Evolutionary conservation across 495 filamentous ascomycete species (phyloP), one percentile per base, ranked within the genome.

Genomic region (Xylaria grammica): DNA sequence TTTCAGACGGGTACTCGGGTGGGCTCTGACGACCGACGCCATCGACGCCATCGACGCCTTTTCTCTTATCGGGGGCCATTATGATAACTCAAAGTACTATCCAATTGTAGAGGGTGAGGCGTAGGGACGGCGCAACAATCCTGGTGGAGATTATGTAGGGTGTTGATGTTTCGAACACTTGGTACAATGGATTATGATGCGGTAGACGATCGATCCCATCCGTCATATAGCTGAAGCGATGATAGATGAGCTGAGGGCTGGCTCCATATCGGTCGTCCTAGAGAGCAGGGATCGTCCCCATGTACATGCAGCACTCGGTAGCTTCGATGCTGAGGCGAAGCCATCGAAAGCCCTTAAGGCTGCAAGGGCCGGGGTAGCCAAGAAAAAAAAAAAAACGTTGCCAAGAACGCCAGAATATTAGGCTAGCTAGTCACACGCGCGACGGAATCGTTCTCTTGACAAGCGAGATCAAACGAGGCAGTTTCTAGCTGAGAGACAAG

Each of bases 1-100:
- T 51, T 19, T 72, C 71, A 27, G 70, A 65, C 36, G 70, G 66
- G 24, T 62, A 74, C 20, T 60, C 67, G 56, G 64, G 52, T 17
- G 69, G 70, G 42, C 58, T 65, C 55, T 60, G 67, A 38, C 67
- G 62, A 52, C 62, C n/a, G n/a, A n/a, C 62, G 11, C 61, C 66
- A 61, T 65, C 67, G 44, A 60, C 63, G 27, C 62, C 42, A 50
- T 58, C n/a, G n/a, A n/a, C n/a, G n/a, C n/a, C 68, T n/a, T 69
- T 71, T 13, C 45, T 50, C 27, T 38, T 34, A 22, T 62, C 45
- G 34, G 22, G 34, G n/a, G 59, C 34, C 59, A 62, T 62, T n/a
- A 13, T 20, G 17, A 40, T 20, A 24, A 50, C 27, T 60, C 32
- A 29, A 51, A 29, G 3, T n/a, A 11, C 8, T 20, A 3, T 26